A percentile compares a stretch with the other conserved stretches of the same genome.
Evolutionary conservation across 129 eudicot genomes (phyloP).

Genomic region (Centrapalus pauciflorus): DNA sequence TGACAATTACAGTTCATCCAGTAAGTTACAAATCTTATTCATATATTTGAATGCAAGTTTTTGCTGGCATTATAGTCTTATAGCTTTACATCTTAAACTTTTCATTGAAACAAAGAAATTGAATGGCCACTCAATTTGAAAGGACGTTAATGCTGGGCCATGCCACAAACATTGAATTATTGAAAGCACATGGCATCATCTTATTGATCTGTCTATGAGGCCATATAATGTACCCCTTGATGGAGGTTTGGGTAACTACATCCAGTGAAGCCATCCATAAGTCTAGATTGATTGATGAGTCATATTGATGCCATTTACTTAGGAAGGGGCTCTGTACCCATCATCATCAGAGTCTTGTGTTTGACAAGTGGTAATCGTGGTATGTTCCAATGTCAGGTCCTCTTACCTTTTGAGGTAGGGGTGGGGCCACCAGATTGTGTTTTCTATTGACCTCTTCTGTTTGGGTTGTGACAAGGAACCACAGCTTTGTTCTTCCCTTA

Average conservation of each 20-base stretch:
- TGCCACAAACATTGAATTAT: not conserved
- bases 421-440: not conserved
- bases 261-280: no score
- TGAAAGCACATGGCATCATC: not conserved
- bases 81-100: not conserved
- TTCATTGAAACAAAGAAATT: not conserved
- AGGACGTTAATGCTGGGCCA: not conserved
- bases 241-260: no score
- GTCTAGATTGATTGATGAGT: not conserved
- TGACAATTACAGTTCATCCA: constrained; percentile 59
- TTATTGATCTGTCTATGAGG: not conserved
- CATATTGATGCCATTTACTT: not conserved
- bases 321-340: not conserved
- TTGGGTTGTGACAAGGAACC: not conserved
- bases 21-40: constrained; percentile 46
- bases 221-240: not conserved
- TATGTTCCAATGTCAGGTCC: not conserved
- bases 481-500: not conserved
- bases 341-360: not conserved
- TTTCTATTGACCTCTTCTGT: not conserved
- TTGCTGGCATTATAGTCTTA: not conserved
- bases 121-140: not conserved
- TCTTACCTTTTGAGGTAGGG: not conserved
- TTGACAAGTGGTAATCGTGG: not conserved
- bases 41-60: not conserved